Conservation (phyloP, 495 filamentous ascomycete species). For the Lepraria neglecta region DNA sequence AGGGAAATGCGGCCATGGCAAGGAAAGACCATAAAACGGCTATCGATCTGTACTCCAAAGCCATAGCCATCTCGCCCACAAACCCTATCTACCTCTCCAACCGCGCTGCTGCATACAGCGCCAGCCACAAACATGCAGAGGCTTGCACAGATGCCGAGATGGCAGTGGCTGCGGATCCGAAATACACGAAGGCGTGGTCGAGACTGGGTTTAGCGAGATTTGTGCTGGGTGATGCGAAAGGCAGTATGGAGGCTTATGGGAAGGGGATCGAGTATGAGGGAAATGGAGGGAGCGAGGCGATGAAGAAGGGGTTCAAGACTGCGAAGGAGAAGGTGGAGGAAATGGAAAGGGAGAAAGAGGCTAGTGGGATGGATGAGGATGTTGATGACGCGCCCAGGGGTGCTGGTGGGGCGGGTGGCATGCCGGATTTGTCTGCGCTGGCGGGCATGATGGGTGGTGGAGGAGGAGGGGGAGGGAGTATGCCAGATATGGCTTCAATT, state of each 20-base stretch:
- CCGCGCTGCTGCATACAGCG: constrained; percentile 86
- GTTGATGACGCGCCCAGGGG: constrained; percentile 40
- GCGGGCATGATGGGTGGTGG: constrained; percentile 66
- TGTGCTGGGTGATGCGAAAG: constrained; percentile 81
- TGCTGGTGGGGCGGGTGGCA: constrained; percentile 52
- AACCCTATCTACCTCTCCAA: constrained; percentile 98
- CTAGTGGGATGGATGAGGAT: constrained; percentile 45
- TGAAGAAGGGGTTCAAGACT: constrained; percentile 94
- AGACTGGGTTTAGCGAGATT: constrained; percentile 84
- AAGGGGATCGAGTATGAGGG: constrained; percentile 92
- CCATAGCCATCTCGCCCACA: constrained; percentile 66
- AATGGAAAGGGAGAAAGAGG: constrained; percentile 44
- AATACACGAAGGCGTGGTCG: constrained; percentile 95
- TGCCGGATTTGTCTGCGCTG: constrained; percentile 70
- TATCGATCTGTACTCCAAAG: constrained; percentile 79
- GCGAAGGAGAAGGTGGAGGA: constrained; percentile 78
- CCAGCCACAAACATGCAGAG: constrained; percentile 68
- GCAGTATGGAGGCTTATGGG: constrained; percentile 88
- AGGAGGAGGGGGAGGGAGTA: constrained; percentile 62
- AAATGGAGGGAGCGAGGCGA: constrained; percentile 78
- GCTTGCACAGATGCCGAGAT: constrained; percentile 83
- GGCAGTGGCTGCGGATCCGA: constrained; percentile 76
- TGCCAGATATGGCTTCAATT: constrained; percentile 76
- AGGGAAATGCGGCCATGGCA: constrained; percentile 90
- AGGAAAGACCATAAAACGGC: constrained; percentile 77